Evolutionary conservation across 1,284 basidiomycete genomes (phyloP), one percentile per base, ranked within the genome.

Genomic region (Trichosporon sp.): DNA sequence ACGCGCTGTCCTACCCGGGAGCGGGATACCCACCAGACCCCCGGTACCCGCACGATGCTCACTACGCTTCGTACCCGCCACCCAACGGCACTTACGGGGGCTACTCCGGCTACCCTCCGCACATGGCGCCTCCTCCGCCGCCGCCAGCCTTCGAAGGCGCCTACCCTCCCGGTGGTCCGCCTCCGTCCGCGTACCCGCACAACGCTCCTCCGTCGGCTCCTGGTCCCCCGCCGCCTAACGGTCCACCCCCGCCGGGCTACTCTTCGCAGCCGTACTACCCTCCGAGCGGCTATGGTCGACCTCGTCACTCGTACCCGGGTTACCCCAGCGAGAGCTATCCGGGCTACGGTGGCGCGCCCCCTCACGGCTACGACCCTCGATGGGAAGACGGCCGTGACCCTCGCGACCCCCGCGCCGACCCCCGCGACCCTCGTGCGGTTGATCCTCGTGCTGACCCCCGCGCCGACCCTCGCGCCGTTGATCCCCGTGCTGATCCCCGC

Each of bases 71-170:
- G 27, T 70, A 72, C 63, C 71, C 68, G 7, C 66, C 69, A 2
- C 66, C 70, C 9, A 65, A 67, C 12, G 67, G 65, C 12, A 23
- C 44, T 8, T 68, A 65, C 35, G 63, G 35, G 32, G 70, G 68
- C 21, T 53, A 65, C 2, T 69, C 68, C 15, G 66, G 67, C 44
- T 67, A 44, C 9, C 58, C 42, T 21, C 65, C 51, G 1, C 71
- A 66, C 25, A 70, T 70, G 71, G 31, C 67, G 5, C 69, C 68
- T 1, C 71, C 71, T 0, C 71, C 71, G 1, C 71, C 71, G 2
- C 69, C 69, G 1, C 69, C 71, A 1, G 15, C 58, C 9, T 70
- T 66, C 25, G 71, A 72, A 21, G 66, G 44, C 2, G n/a, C 66
- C 0, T 72, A 72, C 62, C 68, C 66, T 2, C 70, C 70, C 1